A percentile compares a stretch with the other conserved stretches of the same genome.
Evolutionary conservation across 2,329 filamentous ascomycete species (phyloP).

Genomic region (Aschersonia sp.): DNA sequence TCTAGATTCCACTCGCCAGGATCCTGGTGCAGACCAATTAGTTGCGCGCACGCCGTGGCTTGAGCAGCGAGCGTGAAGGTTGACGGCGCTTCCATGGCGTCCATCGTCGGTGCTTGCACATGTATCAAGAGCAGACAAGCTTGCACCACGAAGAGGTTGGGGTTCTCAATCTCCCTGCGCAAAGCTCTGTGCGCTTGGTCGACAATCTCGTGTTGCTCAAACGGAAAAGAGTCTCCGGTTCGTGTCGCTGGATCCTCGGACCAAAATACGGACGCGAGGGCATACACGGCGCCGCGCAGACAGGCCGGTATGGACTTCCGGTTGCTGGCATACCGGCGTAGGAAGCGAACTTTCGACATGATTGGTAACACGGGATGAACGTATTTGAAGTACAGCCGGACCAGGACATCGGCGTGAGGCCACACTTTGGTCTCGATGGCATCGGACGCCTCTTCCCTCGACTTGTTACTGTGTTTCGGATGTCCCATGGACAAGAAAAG

Average conservation of each 20-base stretch:
- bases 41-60: slow-evolving; percentile 27
- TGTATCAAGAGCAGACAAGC: slow-evolving; percentile 30
- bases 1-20: slow-evolving; percentile 25
- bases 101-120: slow-evolving; percentile 27
- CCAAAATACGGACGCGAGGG: slow-evolving; percentile 18
- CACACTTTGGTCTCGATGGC: slow-evolving; percentile 26
- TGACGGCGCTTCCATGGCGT: slow-evolving; percentile 29
- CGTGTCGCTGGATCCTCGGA: slow-evolving; percentile 1
- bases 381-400: slow-evolving; percentile 29
- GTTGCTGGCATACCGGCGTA: slow-evolving; percentile 20
- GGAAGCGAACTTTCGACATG: slow-evolving; percentile 28
- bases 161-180: slow-evolving; percentile 29
- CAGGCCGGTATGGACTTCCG: slow-evolving; percentile 27
- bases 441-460: slow-evolving; percentile 22
- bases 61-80: slow-evolving; percentile 29
- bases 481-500: slow-evolving; percentile 28
- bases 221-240: slow-evolving; percentile 10
- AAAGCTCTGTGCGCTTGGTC: slow-evolving; percentile 26
- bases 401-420: slow-evolving; percentile 23
- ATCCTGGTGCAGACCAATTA: slow-evolving; percentile 30
- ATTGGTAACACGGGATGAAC: slow-evolving; percentile 29
- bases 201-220: slow-evolving; percentile 25
- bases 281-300: slow-evolving; percentile 28
- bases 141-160: slow-evolving; percentile 30
- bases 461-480: slow-evolving; percentile 24